Evolutionary conservation across 192 early-diverging fungal species (phyloP).

Genomic region (Coemansia sp.): DNA sequence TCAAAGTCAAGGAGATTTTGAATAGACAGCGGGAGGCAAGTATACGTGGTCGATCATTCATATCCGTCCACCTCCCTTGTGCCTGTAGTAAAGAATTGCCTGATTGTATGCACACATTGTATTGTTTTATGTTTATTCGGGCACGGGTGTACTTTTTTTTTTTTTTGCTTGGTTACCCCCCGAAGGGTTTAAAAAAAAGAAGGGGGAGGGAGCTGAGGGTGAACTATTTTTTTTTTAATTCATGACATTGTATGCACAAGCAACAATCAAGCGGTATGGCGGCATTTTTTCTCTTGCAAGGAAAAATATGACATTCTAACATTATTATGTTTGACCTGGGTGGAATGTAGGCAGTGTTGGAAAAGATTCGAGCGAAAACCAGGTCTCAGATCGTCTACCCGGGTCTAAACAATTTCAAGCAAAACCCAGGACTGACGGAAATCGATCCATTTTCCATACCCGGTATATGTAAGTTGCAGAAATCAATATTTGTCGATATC

Average conservation of each 20-base stretch:
- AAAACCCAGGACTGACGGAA: conserved; percentile 35
- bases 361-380: conserved; percentile 79
- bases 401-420: conserved; percentile 72
- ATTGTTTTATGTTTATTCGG: conserved; percentile 9
- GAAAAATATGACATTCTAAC: neutral
- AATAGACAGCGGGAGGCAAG: conserved; percentile 65
- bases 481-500: neutral
- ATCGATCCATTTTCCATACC: conserved; percentile 87
- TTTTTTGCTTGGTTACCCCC: neutral
- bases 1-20: conserved; percentile 70
- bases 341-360: conserved; percentile 65
- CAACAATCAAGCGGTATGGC: neutral
- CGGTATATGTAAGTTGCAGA: conserved; percentile 63
- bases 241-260: conserved; percentile 9
- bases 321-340: neutral
- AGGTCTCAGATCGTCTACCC: conserved; percentile 77
- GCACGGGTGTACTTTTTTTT: neutral
- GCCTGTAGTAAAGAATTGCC: neutral
- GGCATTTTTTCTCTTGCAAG: neutral
- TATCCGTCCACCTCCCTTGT: neutral
- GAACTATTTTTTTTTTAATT: neutral
- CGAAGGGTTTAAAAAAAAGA: neutral
- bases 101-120: conserved; percentile 5
- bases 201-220: neutral
- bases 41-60: neutral